phyloP scores from a whole-genome alignment of 352 stramenopile genomes.

The Globisporangium alternatum region DNA sequence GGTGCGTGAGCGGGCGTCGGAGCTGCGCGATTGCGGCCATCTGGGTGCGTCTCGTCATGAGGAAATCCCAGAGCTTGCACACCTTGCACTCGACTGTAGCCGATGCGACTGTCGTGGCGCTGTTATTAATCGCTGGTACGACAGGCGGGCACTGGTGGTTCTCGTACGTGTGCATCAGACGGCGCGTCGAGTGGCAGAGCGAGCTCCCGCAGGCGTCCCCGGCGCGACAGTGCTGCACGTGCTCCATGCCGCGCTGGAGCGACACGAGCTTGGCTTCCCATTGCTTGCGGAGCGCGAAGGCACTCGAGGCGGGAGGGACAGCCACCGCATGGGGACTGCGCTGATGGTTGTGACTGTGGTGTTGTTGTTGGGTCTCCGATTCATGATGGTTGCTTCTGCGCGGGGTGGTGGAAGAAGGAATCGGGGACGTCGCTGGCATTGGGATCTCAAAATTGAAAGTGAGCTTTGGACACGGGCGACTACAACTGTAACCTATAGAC shows the following conservation, averaged over 20 bases:
- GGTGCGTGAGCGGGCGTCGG: slow-evolving; percentile 14
- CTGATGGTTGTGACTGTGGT: not conserved
- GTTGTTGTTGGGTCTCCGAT: slow-evolving; percentile 6
- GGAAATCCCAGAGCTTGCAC: slow-evolving; percentile 74
- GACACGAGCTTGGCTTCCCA: slow-evolving; percentile 60
- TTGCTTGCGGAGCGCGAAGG: slow-evolving; percentile 47
- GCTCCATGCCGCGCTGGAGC: slow-evolving; percentile 62
- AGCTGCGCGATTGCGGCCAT: slow-evolving; percentile 21
- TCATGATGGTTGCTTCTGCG: slow-evolving; percentile 1
- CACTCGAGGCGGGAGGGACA: not conserved
- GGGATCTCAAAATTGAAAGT: slow-evolving; percentile 15
- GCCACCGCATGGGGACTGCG: not conserved
- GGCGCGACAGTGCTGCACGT: slow-evolving; percentile 50
- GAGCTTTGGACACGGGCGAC: not conserved
- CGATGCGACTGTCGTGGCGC: not conserved
- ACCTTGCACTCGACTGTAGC: slow-evolving; percentile 48
- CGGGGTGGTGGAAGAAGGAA: slow-evolving; percentile 8
- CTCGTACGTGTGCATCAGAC: slow-evolving; percentile 61
- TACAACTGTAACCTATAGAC: not conserved
- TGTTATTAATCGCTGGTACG: not conserved
- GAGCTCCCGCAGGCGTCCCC: slow-evolving; percentile 60
- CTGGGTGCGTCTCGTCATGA: slow-evolving; percentile 30
- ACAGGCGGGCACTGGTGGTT: slow-evolving; percentile 47
- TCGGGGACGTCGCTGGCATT: slow-evolving; percentile 13
- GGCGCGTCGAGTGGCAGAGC: slow-evolving; percentile 68